Conservation (phyloP, 2,329 filamentous ascomycete genomes). For the Botrytis galanthina region DNA sequence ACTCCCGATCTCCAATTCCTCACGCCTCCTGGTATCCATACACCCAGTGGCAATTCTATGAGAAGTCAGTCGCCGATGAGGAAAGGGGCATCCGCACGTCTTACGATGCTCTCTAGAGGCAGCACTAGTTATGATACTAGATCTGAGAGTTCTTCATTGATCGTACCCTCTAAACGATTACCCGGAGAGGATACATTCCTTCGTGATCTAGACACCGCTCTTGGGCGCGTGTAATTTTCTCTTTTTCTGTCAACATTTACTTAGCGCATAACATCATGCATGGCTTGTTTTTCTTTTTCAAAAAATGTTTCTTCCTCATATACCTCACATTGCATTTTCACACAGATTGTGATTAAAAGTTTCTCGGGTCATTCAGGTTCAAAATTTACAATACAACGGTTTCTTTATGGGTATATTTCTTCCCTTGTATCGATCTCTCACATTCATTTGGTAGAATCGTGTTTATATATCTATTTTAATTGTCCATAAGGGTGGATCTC, state of each 20-base stretch:
- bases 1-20: slow-evolving; percentile 19
- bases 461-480: not conserved
- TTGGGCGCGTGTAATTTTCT: not conserved
- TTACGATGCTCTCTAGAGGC: slow-evolving; percentile 9
- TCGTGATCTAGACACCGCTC: slow-evolving; percentile 15
- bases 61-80: slow-evolving; percentile 7
- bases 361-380: not conserved
- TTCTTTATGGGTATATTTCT: not conserved
- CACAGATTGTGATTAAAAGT: not conserved
- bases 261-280: not conserved
- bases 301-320: not conserved
- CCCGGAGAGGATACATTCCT: slow-evolving; percentile 15
- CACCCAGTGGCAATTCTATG: not conserved
- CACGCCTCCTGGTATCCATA: slow-evolving; percentile 7
- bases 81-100: not conserved
- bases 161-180: slow-evolving; percentile 6
- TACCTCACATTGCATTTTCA: not conserved
- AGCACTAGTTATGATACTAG: slow-evolving; percentile 14
- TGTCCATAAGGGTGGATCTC: not conserved
- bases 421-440: not conserved
- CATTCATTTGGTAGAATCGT: not conserved
- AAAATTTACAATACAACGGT: not conserved
- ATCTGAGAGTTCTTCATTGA: slow-evolving; percentile 17
- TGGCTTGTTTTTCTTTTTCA: not conserved
- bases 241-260: not conserved